Evolutionary conservation across 2,329 filamentous ascomycete species (phyloP).

Genomic region (Chaetomiaceae sp.): DNA sequence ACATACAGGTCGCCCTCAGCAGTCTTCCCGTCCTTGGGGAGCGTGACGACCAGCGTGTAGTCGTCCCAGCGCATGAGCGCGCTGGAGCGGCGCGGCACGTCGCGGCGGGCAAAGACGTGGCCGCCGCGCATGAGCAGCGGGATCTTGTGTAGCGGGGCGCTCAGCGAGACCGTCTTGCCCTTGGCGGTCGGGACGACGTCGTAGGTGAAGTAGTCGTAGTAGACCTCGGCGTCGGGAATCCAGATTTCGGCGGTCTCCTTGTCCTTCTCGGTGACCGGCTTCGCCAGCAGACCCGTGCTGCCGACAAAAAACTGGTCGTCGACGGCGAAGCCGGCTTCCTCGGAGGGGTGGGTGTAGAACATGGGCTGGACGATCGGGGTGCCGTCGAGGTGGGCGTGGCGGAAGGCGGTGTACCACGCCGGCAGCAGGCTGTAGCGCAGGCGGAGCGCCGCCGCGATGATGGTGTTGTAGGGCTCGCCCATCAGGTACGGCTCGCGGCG

Average conservation of each 20-base stretch:
- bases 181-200: constrained; percentile 62
- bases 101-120: constrained; percentile 84
- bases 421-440: constrained; percentile 86
- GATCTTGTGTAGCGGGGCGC: constrained; percentile 77
- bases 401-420: constrained; percentile 95
- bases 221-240: constrained; percentile 79
- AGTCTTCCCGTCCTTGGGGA: constrained; percentile 57
- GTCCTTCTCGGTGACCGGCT: constrained; percentile 78
- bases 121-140: constrained; percentile 90
- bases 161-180: constrained; percentile 62
- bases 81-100: constrained; percentile 77
- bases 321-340: constrained; percentile 79
- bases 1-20: constrained; percentile 78
- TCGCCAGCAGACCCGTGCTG: constrained; percentile 81
- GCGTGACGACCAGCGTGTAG: constrained; percentile 79
- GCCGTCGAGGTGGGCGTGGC: constrained; percentile 74
- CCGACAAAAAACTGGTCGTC: constrained; percentile 94
- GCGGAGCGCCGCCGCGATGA: constrained; percentile 81
- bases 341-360: constrained; percentile 83
- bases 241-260: constrained; percentile 71
- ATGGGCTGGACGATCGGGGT: constrained; percentile 86
- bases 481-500: constrained; percentile 88
- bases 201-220: constrained; percentile 95
- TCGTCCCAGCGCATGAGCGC: constrained; percentile 91
- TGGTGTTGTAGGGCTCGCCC: constrained; percentile 75